phyloP scores from a whole-genome alignment of 371 early-diverging fungal species.

The Mortierella sp. region DNA sequence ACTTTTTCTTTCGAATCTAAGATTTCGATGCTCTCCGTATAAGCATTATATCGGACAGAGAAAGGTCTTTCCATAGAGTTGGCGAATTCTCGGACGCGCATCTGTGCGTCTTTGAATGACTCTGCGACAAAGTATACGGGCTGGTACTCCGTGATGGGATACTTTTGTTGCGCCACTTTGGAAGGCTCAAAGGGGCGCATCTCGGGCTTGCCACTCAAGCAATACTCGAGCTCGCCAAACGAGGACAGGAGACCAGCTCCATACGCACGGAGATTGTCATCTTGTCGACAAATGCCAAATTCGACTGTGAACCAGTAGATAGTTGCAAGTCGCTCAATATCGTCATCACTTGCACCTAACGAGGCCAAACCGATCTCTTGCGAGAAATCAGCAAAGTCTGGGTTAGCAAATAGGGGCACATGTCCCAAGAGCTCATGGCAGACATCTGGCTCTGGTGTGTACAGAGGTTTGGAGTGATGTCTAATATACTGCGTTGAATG shows the following conservation, averaged over 20 bases:
- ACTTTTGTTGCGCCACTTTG: conserved; percentile 82
- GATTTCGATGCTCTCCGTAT: conserved; percentile 91
- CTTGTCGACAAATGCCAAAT: conserved; percentile 93
- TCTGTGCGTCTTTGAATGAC: conserved; percentile 92
- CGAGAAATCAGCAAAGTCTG: conserved; percentile 95
- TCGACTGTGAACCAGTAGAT: conserved; percentile 97
- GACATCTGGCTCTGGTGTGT: conserved; percentile 96
- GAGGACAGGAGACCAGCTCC: conserved; percentile 96
- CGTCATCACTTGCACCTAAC: conserved; percentile 92
- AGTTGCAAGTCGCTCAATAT: conserved; percentile 89
- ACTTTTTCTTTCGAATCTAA: conserved; percentile 88
- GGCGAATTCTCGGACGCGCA: conserved; percentile 91
- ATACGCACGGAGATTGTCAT: conserved; percentile 84
- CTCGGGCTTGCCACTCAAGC: conserved; percentile 87
- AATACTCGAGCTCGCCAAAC: conserved; percentile 94
- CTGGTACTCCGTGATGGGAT: conserved; percentile 96
- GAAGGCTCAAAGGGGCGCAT: conserved; percentile 86
- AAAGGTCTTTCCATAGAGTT: conserved; percentile 84
- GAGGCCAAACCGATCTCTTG: conserved; percentile 97
- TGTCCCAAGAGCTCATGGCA: conserved; percentile 91
- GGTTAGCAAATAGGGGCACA: conserved; percentile 93
- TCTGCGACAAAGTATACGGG: conserved; percentile 96
- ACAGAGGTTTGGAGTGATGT: conserved; percentile 91
- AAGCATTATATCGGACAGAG: conserved; percentile 92
- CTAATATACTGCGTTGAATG: conserved; percentile 97